Conservation (phyloP, 2,329 filamentous ascomycete genomes). For the Scedosporium boydii region DNA sequence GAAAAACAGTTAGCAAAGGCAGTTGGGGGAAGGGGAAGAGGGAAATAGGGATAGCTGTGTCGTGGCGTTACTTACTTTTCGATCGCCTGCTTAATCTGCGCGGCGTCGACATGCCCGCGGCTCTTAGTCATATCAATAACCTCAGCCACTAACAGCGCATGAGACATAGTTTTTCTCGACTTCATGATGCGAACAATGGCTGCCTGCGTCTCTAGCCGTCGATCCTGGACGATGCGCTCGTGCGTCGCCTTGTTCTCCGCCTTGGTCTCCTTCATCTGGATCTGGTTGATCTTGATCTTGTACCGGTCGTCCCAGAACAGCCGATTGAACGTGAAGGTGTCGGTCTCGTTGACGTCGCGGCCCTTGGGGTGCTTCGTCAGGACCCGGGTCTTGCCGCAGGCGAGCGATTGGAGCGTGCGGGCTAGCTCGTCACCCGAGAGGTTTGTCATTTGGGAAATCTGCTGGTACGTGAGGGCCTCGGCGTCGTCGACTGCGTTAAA, state of each 20-base stretch:
- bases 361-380: conserved; percentile 78
- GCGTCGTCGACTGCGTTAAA: conserved; percentile 64
- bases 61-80: conserved; percentile 59
- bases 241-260: conserved; percentile 93
- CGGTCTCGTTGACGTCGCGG: conserved; percentile 65
- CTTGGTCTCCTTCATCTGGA: conserved; percentile 91
- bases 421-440: conserved; percentile 70
- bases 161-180: conserved; percentile 75
- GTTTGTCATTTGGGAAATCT: conserved; percentile 66
- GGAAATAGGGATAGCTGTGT: neutral
- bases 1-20: neutral
- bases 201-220: conserved; percentile 93
- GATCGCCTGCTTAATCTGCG: conserved; percentile 93
- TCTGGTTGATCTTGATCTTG: conserved; percentile 96
- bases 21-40: neutral
- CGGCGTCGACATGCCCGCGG: conserved; percentile 74
- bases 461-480: conserved; percentile 61
- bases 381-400: conserved; percentile 80
- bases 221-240: conserved; percentile 76
- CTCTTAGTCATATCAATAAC: conserved; percentile 86
- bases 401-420: conserved; percentile 88
- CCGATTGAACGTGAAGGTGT: conserved; percentile 77
- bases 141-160: conserved; percentile 80
- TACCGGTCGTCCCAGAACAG: conserved; percentile 72
- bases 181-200: conserved; percentile 98